phyloP scores from a whole-genome alignment of 164 flowering plant genomes.

The Magnolia officinalis region DNA sequence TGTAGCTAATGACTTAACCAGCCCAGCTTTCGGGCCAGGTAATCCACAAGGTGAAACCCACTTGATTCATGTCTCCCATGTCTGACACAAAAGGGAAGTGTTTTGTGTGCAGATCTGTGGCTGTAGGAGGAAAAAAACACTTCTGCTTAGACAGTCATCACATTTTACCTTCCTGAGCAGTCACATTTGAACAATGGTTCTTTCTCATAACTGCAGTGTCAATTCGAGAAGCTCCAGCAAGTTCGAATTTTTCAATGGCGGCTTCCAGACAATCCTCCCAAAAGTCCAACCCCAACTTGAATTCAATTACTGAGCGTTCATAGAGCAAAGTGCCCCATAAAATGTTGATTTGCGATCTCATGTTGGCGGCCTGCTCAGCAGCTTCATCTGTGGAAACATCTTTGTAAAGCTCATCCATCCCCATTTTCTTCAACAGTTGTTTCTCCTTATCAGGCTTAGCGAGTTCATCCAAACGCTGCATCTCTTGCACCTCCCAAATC shows the following conservation, averaged over 20 bases:
- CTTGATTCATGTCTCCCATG: background rate
- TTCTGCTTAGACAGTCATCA: background rate
- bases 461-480: conserved; percentile 33
- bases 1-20: background rate
- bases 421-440: conserved; percentile 37
- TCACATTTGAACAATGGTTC: conserved; percentile 69
- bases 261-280: conserved; percentile 83
- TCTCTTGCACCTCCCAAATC: conserved; percentile 68
- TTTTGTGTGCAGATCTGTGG: background rate
- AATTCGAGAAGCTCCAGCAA: conserved; percentile 84
- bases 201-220: conserved; percentile 83
- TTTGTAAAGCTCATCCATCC: conserved; percentile 36
- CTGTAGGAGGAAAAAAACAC: background rate
- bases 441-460: conserved; percentile 30
- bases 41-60: background rate
- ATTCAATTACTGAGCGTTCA: conserved; percentile 85
- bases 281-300: conserved; percentile 56
- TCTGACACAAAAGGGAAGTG: background rate
- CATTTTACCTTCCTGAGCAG: conserved; percentile 56
- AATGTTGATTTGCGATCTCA: conserved; percentile 73
- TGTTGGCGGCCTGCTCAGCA: conserved; percentile 49
- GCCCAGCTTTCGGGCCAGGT: background rate
- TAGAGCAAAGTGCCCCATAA: conserved; percentile 87
- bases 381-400: conserved; percentile 51
- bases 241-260: conserved; percentile 74